Evolutionary conservation across 73 alveolate genomes (phyloP).

Genomic region (Tetrahymena borealis): DNA sequence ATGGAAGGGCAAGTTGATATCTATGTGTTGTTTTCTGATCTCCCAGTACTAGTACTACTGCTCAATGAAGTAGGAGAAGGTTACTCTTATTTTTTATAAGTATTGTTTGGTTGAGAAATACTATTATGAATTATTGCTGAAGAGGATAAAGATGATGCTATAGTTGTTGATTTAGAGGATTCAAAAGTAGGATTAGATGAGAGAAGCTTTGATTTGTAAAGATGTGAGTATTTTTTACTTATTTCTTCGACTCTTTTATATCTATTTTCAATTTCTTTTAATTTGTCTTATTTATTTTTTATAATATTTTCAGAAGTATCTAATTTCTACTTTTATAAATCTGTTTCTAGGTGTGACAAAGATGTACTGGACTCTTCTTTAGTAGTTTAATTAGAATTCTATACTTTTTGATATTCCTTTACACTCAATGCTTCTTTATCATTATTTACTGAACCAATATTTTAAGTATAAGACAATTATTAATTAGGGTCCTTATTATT

Average conservation of each 20-base stretch:
- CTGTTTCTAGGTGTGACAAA: no score
- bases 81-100: no score
- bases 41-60: no score
- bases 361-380: not conserved
- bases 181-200: not conserved
- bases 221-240: not conserved
- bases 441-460: not conserved
- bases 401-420: not conserved
- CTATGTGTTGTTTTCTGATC: no score
- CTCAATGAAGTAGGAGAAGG: no score
- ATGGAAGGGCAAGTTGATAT: no score
- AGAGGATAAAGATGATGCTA: not conserved
- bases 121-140: no score
- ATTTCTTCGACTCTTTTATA: not conserved
- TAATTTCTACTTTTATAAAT: not conserved
- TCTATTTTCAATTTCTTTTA: not conserved
- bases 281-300: not conserved
- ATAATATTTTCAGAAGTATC: not conserved
- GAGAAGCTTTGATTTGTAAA: not conserved
- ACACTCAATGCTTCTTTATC: not conserved
- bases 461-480: not conserved
- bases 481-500: not conserved
- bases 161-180: not conserved
- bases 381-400: not conserved
- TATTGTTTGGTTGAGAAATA: no score